Evolutionary conservation across 164 flowering plant genomes (phyloP).

Genomic region (Dillenia turbinata): DNA sequence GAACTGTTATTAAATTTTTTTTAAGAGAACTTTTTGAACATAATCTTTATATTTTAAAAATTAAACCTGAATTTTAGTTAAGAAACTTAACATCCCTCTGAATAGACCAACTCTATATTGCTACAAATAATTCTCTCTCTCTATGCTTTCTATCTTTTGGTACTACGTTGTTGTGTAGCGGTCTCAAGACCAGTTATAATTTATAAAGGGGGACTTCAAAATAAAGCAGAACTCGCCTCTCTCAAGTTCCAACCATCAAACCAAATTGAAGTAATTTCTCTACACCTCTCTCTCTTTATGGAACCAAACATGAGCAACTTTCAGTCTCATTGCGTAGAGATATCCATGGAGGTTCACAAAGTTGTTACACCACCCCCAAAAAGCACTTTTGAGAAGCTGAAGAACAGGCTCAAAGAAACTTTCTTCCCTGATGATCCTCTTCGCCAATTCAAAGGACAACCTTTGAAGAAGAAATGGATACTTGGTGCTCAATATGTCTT

Average conservation of each 20-base stretch:
- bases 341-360: conserved; percentile 53
- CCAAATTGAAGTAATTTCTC: not conserved
- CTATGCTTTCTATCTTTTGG: conserved; percentile 5
- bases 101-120: too few species aligned
- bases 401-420: conserved; percentile 58
- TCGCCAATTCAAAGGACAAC: conserved; percentile 70
- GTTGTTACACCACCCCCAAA: conserved; percentile 58
- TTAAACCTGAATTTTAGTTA: not conserved
- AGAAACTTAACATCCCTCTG: too few species aligned
- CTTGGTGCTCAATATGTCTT: conserved; percentile 67
- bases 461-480: conserved; percentile 31
- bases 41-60: too few species aligned
- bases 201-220: not conserved
- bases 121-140: not conserved
- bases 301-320: conserved; percentile 1
- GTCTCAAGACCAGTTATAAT: conserved; percentile 17
- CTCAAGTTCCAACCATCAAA: conserved; percentile 6
- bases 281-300: too few species aligned
- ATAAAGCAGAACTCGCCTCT: not conserved
- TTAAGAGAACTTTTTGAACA: too few species aligned
- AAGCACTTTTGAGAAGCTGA: conserved; percentile 46
- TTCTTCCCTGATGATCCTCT: conserved; percentile 94
- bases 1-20: too few species aligned
- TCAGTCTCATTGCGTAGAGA: conserved; percentile 16
- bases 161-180: conserved; percentile 24